A percentile compares a stretch with the other conserved stretches of the same genome.
Conservation (phyloP, 2,329 filamentous ascomycete species). For the Mollisia scopiformis region DNA sequence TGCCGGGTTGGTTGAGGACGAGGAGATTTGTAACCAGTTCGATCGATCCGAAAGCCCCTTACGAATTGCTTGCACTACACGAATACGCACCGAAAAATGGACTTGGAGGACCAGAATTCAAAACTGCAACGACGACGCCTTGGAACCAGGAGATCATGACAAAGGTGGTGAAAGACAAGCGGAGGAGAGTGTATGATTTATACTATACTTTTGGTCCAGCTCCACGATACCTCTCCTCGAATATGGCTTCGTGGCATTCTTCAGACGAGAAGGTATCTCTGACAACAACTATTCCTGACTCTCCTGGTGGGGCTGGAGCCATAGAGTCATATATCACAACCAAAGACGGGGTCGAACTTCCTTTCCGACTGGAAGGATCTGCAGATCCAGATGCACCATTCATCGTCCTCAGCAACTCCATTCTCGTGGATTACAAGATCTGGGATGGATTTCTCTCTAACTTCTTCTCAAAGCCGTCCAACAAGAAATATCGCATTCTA, state of each 20-base stretch:
- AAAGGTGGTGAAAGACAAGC: conserved; percentile 59
- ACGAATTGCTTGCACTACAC: conserved; percentile 68
- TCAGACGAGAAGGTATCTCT: conserved; percentile 47
- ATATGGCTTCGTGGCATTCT: conserved; percentile 39
- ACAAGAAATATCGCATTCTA: conserved; percentile 66
- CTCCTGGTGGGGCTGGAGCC: conserved; percentile 50
- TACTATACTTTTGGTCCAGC: conserved; percentile 82
- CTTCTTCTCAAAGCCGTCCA: conserved; percentile 30
- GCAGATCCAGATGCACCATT: conserved; percentile 67
- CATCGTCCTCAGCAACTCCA: conserved; percentile 78
- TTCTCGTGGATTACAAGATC: conserved; percentile 77
- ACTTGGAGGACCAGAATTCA: conserved; percentile 64
- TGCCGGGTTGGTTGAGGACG: conserved; percentile 79
- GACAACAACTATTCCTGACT: conserved; percentile 35
- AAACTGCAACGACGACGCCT: conserved; percentile 63
- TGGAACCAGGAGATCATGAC: conserved; percentile 62
- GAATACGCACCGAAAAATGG: conserved; percentile 73
- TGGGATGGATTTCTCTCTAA: conserved; percentile 72
- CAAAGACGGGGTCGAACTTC: conserved; percentile 67
- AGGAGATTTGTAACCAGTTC: conserved; percentile 70
- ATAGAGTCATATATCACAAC: conserved; percentile 72
- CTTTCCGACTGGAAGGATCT: conserved; percentile 77
- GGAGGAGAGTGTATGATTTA: conserved; percentile 66
- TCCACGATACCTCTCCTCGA: conserved; percentile 63
- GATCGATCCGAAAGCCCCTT: conserved; percentile 58